phyloP scores from a whole-genome alignment of 2,329 filamentous ascomycete genomes.

The Sporothrix humicola region DNA sequence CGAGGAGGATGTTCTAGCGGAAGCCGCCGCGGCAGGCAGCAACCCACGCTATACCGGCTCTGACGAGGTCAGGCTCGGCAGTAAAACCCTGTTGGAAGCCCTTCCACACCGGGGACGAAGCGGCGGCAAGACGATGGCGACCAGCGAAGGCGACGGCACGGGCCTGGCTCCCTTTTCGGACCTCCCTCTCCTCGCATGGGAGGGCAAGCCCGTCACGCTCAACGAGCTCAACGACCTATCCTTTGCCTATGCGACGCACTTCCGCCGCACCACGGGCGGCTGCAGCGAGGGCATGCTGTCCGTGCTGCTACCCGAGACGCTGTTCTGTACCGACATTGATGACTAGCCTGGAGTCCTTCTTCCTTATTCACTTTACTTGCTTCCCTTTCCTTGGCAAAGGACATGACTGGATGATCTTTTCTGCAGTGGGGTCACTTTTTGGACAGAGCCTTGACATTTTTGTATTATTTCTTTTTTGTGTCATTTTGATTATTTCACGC shows the following conservation, averaged over 20 bases:
- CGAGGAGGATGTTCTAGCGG: conserved; percentile 40
- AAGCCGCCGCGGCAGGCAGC: neutral
- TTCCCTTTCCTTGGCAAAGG: neutral
- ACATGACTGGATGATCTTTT: conserved; percentile 3
- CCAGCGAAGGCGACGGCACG: neutral
- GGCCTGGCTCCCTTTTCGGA: conserved; percentile 52
- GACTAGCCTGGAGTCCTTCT: neutral
- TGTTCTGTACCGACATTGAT: conserved; percentile 35
- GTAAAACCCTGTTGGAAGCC: conserved; percentile 57
- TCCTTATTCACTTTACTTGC: too few relatives aligned
- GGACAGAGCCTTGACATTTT: neutral
- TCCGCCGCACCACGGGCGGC: conserved; percentile 69
- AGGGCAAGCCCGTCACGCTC: conserved; percentile 57
- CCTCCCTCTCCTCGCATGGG: conserved; percentile 68
- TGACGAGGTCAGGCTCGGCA: conserved; percentile 45
- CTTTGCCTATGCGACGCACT: conserved; percentile 60
- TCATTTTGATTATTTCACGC: neutral
- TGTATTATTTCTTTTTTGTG: neutral
- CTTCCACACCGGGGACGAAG: conserved; percentile 50
- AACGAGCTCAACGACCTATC: conserved; percentile 53
- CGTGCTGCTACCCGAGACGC: conserved; percentile 32
- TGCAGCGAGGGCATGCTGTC: conserved; percentile 55
- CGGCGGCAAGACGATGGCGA: too few relatives aligned
- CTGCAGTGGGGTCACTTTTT: neutral
- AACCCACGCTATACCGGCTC: conserved; percentile 18